phyloP scores from a whole-genome alignment of 768 basidiomycete genomes.

The Amanita molliuscula region DNA sequence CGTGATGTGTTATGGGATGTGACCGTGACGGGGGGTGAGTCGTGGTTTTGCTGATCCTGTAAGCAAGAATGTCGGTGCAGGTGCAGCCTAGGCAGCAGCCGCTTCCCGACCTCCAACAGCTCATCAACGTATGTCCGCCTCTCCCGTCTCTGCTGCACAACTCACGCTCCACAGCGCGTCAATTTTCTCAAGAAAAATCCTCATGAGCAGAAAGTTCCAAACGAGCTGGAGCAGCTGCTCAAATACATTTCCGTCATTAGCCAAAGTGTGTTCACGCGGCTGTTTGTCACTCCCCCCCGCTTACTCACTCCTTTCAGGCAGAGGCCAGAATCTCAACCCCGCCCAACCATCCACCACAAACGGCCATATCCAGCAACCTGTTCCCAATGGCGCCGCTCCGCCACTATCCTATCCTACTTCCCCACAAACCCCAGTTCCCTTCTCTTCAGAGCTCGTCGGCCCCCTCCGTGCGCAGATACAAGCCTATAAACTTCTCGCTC shows the following conservation, averaged over 20 bases:
- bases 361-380: constrained; percentile 31
- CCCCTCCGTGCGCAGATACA: constrained; percentile 76
- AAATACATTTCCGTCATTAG: constrained; percentile 38
- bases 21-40: constrained; percentile 14
- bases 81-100: constrained; percentile 23
- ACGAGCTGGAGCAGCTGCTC: constrained; percentile 34
- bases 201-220: constrained; percentile 33
- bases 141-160: constrained; percentile 4
- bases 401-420: constrained; percentile 38
- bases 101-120: constrained; percentile 29
- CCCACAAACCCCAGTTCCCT: constrained; percentile 69
- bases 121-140: constrained; percentile 28
- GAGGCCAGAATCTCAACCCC: constrained; percentile 21
- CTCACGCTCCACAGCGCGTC: constrained; percentile 26
- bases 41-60: constrained; percentile 4
- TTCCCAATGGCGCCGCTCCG: constrained; percentile 34
- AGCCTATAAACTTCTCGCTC: constrained; percentile 65
- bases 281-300: neutral
- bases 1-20: constrained; percentile 19
- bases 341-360: constrained; percentile 30
- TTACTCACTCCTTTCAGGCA: constrained; percentile 16
- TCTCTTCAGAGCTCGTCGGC: constrained; percentile 65
- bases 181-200: constrained; percentile 43
- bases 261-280: constrained; percentile 21
- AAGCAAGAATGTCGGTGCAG: constrained; percentile 24